Percentiles rank a stretch among this genome's conserved stretches.
These are phyloP conservation scores for Cryphonectria japonica DNA, from an alignment of 2,329 filamentous ascomycete genomes.

Conservation along the genomic window DNA sequence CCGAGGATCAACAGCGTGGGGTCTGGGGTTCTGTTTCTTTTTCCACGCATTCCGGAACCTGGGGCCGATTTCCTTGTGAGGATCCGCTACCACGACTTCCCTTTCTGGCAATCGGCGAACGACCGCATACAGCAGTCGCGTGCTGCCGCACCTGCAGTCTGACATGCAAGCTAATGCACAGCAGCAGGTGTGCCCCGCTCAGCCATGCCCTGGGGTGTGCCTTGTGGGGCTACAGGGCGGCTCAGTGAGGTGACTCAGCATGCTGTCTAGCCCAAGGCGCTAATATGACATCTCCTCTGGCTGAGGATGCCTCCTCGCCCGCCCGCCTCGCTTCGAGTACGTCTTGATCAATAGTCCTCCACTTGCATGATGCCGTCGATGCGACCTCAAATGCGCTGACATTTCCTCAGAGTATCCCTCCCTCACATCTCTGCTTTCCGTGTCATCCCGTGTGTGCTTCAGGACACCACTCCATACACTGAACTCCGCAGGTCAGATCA, in stretches of 20 bases:
- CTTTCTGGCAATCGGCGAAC: neutral
- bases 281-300: too few species aligned
- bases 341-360: neutral
- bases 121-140: neutral
- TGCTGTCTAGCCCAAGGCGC: too few species aligned
- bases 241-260: neutral
- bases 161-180: neutral
- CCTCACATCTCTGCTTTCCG: neutral
- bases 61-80: too few species aligned
- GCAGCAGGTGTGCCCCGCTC: neutral
- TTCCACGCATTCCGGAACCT: too few species aligned
- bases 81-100: neutral
- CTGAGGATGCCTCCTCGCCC: neutral
- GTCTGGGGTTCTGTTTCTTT: neutral
- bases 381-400: neutral
- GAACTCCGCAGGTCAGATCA: neutral
- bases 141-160: neutral
- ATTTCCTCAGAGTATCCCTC: neutral
- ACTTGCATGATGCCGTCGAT: neutral
- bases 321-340: neutral
- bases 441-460: neutral
- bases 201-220: neutral
- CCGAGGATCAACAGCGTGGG: neutral
- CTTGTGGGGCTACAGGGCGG: neutral
- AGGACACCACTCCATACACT: neutral